A percentile compares a stretch with the other conserved stretches of the same genome.
phyloP scores from a whole-genome alignment of 208 protist genomes.

The Phytomonas sp. region DNA sequence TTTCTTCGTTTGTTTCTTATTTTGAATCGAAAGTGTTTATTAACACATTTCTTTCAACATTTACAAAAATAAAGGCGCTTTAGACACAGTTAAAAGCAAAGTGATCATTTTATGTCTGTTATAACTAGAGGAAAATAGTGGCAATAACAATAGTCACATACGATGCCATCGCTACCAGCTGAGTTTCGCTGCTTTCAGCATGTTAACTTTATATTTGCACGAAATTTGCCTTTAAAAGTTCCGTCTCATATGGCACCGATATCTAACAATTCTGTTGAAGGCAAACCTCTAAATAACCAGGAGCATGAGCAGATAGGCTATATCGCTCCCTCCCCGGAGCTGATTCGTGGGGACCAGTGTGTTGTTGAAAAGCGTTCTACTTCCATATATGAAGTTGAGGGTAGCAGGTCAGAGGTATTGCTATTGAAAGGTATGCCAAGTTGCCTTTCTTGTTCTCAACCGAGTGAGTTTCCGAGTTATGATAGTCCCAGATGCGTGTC shows the following conservation, averaged over 20 bases:
- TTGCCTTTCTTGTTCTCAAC: neutral
- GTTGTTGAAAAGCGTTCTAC: neutral
- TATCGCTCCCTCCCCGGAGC: neutral
- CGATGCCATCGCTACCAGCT: neutral
- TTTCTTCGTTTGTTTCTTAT: conserved; percentile 5
- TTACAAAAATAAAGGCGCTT: neutral
- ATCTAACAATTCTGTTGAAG: neutral
- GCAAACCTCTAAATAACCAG: neutral
- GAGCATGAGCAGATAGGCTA: neutral
- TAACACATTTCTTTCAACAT: neutral
- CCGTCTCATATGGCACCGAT: neutral
- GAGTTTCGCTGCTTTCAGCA: conserved; percentile 1
- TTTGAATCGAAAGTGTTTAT: conserved; percentile 6
- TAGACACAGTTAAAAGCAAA: neutral
- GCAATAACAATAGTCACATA: neutral
- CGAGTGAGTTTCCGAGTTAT: neutral
- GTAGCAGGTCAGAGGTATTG: neutral
- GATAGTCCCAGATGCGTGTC: neutral
- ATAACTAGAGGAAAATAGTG: neutral
- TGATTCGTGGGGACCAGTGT: neutral
- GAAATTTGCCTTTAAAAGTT: neutral
- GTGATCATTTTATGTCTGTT: neutral
- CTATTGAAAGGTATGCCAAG: neutral
- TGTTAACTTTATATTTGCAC: neutral
- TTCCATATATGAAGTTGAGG: neutral